phyloP scores from a whole-genome alignment of 345 rosid genomes.

The Heritiera littoralis region DNA sequence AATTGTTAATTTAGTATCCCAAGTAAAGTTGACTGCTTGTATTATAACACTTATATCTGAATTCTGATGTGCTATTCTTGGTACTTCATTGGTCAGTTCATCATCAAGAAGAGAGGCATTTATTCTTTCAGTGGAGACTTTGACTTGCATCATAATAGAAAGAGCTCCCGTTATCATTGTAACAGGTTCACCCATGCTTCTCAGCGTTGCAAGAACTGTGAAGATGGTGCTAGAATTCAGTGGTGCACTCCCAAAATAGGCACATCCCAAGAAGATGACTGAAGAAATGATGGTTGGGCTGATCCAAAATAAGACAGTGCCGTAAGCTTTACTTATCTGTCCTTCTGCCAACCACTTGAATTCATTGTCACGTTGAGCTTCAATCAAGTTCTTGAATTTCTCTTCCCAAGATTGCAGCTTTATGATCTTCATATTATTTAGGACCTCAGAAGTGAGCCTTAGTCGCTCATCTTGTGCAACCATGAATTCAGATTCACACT shows the following conservation, averaged over 20 bases:
- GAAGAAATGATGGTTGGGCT: constrained; percentile 72
- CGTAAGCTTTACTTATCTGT: constrained; percentile 52
- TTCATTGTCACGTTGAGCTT: constrained; percentile 49
- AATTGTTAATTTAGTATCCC: constrained; percentile 54
- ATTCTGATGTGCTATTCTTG: constrained; percentile 24
- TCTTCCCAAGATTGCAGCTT: constrained; percentile 85
- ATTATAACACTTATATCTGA: constrained; percentile 39
- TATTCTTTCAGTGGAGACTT: constrained; percentile 58
- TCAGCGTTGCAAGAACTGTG: constrained; percentile 63
- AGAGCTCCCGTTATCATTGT: constrained; percentile 68
- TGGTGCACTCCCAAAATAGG: constrained; percentile 49
- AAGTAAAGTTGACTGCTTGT: constrained; percentile 55
- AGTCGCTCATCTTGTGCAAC: constrained; percentile 68
- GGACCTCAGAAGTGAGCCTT: constrained; percentile 61
- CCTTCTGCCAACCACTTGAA: constrained; percentile 60
- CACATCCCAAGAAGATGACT: constrained; percentile 62
- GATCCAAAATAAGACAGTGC: constrained; percentile 63
- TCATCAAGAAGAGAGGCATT: constrained; percentile 59
- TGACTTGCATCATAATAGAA: constrained; percentile 66
- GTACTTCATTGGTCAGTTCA: constrained; percentile 44
- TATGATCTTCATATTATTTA: constrained; percentile 70
- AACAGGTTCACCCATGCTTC: constrained; percentile 68
- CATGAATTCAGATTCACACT: constrained; percentile 63
- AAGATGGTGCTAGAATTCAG: constrained; percentile 69
- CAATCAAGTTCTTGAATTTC: constrained; percentile 58